Evolutionary conservation across 352 stramenopile species (phyloP).

Genomic region (Globisporangium nodosum): DNA sequence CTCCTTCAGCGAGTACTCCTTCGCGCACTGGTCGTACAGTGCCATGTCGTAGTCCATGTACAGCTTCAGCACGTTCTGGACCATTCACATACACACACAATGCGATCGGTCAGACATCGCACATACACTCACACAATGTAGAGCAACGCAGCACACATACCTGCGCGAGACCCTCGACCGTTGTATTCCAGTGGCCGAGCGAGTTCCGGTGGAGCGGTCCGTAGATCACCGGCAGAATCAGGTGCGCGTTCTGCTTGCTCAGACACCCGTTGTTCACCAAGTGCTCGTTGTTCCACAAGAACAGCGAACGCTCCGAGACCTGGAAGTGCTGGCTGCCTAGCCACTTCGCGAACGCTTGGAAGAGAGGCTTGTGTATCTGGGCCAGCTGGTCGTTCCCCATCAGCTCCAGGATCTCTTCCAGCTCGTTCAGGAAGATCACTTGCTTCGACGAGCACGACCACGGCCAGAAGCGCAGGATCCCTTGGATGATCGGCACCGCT

Average conservation of each 20-base stretch:
- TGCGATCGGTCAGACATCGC: not conserved
- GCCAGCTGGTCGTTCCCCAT: conserved; percentile 81
- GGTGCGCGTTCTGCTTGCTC: conserved; percentile 89
- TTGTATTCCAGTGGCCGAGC: conserved; percentile 96
- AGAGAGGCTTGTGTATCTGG: conserved; percentile 76
- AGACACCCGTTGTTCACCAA: conserved; percentile 95
- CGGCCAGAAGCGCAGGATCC: conserved; percentile 94
- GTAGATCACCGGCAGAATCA: conserved; percentile 95
- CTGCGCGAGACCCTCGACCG: conserved; percentile 92
- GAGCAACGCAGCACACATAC: conserved; percentile 19
- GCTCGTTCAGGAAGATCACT: conserved; percentile 96
- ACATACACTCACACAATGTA: not conserved
- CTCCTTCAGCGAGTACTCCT: conserved; percentile 79
- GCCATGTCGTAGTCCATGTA: conserved; percentile 94
- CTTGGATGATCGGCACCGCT: conserved; percentile 92
- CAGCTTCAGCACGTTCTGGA: conserved; percentile 84
- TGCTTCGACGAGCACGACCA: conserved; percentile 94
- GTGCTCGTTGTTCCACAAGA: conserved; percentile 99
- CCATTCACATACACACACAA: conserved; percentile 1
- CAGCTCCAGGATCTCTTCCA: conserved; percentile 98
- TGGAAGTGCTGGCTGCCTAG: conserved; percentile 96
- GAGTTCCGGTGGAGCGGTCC: conserved; percentile 82
- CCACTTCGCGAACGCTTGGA: conserved; percentile 80
- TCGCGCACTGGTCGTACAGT: conserved; percentile 90
- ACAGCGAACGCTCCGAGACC: conserved; percentile 95